Evolutionary conservation across 192 early-diverging fungal species (phyloP).

Genomic region (Backusella luteola): DNA sequence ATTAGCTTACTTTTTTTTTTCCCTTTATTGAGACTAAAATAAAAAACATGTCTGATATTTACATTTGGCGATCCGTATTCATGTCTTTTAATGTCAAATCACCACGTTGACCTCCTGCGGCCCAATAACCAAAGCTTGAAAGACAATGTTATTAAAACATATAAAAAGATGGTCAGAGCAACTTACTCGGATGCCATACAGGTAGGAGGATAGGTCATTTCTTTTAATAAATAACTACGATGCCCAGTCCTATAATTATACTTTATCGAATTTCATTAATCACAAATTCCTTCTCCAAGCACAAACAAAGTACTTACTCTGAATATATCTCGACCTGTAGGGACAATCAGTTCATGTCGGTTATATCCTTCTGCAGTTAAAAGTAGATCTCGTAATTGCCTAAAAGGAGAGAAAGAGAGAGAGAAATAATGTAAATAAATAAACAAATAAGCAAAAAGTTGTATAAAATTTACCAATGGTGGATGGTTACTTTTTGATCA

Average conservation of each 20-base stretch:
- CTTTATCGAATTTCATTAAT: slow-evolving; percentile 18
- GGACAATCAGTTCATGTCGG: slow-evolving; percentile 77
- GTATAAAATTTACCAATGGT: slow-evolving; percentile 70
- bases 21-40: neutral
- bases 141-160: neutral
- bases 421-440: neutral
- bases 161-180: neutral
- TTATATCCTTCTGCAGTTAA: slow-evolving; percentile 62
- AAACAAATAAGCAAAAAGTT: neutral
- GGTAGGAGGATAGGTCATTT: slow-evolving; percentile 76
- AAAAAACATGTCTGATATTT: neutral
- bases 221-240: slow-evolving; percentile 61
- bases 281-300: neutral
- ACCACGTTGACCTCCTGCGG: slow-evolving; percentile 87
- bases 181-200: slow-evolving; percentile 67
- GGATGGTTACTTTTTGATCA: slow-evolving; percentile 80
- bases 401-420: slow-evolving; percentile 26
- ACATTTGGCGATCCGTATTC: slow-evolving; percentile 55
- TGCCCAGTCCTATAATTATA: slow-evolving; percentile 52
- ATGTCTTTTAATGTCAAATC: slow-evolving; percentile 78
- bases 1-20: neutral
- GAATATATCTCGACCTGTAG: slow-evolving; percentile 67
- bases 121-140: slow-evolving; percentile 65
- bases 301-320: slow-evolving; percentile 17
- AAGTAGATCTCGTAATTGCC: slow-evolving; percentile 92